Conservation (phyloP, 1,284 basidiomycete genomes). For the Ganoderma meredithae region DNA sequence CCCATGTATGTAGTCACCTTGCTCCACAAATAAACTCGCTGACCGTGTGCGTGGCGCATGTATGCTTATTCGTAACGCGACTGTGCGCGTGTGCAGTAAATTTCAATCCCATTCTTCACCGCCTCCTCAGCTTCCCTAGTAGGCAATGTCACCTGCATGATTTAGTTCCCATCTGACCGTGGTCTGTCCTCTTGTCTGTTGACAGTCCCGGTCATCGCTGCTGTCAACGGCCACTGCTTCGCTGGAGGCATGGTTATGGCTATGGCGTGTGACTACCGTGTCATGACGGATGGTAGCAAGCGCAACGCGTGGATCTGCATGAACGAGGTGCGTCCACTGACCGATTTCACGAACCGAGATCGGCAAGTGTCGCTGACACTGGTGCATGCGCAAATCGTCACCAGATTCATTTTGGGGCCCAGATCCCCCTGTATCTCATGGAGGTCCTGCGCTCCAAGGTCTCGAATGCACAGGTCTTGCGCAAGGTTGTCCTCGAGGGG, state of each 20-base stretch:
- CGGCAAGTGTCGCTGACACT: neutral
- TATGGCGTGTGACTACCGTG: constrained; percentile 87
- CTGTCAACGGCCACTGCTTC: constrained; percentile 92
- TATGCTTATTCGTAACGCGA: neutral
- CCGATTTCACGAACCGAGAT: neutral
- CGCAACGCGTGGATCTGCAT: constrained; percentile 88
- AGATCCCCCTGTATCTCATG: constrained; percentile 79
- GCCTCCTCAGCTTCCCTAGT: constrained; percentile 76
- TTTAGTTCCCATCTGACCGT: constrained; percentile 18
- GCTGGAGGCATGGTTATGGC: constrained; percentile 87
- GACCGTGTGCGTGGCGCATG: neutral
- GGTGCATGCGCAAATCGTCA: neutral
- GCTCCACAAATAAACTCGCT: neutral
- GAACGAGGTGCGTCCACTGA: constrained; percentile 75
- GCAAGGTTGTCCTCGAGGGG: constrained; percentile 85
- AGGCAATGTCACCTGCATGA: constrained; percentile 33
- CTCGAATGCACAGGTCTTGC: constrained; percentile 63
- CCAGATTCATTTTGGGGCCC: constrained; percentile 84
- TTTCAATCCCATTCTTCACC: constrained; percentile 44
- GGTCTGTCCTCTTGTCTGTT: neutral
- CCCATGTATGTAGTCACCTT: constrained; percentile 60
- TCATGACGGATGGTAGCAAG: constrained; percentile 85
- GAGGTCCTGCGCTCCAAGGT: constrained; percentile 75
- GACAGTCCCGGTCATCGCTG: constrained; percentile 83
- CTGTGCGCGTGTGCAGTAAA: constrained; percentile 34